Evolutionary conservation across 495 filamentous ascomycete species (phyloP).

Genomic region (Aspergillus homomorphus): DNA sequence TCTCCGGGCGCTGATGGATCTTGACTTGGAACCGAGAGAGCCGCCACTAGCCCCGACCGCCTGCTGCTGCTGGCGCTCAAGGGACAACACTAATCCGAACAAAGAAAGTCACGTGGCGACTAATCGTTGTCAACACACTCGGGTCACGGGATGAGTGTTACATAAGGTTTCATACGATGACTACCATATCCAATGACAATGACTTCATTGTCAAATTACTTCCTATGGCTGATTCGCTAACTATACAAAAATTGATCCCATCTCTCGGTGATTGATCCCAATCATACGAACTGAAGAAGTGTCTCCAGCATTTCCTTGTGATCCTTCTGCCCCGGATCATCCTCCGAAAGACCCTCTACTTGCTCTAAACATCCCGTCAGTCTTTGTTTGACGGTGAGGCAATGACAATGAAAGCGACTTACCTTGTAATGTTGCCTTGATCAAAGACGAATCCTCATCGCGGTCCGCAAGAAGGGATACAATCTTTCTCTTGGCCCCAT

Average conservation of each 20-base stretch:
- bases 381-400: neutral
- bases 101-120: constrained; percentile 10
- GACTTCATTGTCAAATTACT: neutral
- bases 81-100: neutral
- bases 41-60: constrained; percentile 29
- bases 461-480: constrained; percentile 59
- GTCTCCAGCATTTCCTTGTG: constrained; percentile 69
- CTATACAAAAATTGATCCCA: neutral
- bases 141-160: neutral
- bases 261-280: constrained; percentile 16
- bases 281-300: constrained; percentile 55
- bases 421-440: constrained; percentile 70
- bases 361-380: constrained; percentile 47
- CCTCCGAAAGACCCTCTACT: constrained; percentile 57
- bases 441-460: constrained; percentile 59
- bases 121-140: neutral
- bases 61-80: constrained; percentile 10
- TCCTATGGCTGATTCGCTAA: too few species aligned
- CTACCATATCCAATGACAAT: neutral
- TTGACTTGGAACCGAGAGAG: constrained; percentile 19
- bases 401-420: constrained; percentile 16
- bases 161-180: too few species aligned
- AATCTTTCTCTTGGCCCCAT: constrained; percentile 68
- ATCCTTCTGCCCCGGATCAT: constrained; percentile 56
- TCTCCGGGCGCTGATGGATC: constrained; percentile 19